These are phyloP conservation scores for Piloderma croceum DNA, from an alignment of 768 basidiomycete species.

Conservation along the genomic window DNA sequence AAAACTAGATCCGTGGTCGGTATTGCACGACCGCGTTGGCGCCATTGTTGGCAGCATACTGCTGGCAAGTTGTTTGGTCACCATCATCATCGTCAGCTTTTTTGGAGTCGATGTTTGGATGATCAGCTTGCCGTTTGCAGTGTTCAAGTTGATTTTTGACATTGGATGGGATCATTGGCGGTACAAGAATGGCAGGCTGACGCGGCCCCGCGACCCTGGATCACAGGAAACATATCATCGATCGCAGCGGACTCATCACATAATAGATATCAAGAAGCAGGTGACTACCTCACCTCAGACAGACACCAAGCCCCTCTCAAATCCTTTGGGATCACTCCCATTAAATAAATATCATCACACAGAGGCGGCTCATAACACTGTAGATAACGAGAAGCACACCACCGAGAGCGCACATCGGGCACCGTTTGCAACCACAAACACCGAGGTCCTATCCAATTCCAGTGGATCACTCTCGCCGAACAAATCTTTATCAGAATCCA, in stretches of 20 bases:
- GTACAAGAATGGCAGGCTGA: constrained; percentile 21
- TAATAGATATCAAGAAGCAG: neutral
- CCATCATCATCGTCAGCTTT: constrained; percentile 73
- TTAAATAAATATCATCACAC: too few species aligned
- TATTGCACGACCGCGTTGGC: constrained; percentile 67
- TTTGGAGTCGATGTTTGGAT: constrained; percentile 76
- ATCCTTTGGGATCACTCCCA: too few species aligned
- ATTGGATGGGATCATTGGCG: constrained; percentile 52
- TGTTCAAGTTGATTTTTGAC: constrained; percentile 67
- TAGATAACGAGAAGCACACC: too few species aligned
- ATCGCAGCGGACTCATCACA: neutral
- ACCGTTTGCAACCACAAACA: neutral
- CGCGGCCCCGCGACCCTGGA: constrained; percentile 7
- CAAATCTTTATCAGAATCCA: too few species aligned
- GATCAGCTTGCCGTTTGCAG: constrained; percentile 78
- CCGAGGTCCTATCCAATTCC: neutral
- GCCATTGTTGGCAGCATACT: constrained; percentile 70
- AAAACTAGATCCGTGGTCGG: constrained; percentile 47
- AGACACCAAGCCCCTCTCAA: neutral
- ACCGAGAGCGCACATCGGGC: too few species aligned
- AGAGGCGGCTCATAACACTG: too few species aligned
- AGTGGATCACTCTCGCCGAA: too few species aligned
- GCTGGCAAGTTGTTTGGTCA: constrained; percentile 60
- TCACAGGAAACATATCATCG: neutral
- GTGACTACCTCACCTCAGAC: neutral